Evolutionary conservation across 2,329 filamentous ascomycete genomes (phyloP).

Genomic region (Myriosclerotinia duriaeana): DNA sequence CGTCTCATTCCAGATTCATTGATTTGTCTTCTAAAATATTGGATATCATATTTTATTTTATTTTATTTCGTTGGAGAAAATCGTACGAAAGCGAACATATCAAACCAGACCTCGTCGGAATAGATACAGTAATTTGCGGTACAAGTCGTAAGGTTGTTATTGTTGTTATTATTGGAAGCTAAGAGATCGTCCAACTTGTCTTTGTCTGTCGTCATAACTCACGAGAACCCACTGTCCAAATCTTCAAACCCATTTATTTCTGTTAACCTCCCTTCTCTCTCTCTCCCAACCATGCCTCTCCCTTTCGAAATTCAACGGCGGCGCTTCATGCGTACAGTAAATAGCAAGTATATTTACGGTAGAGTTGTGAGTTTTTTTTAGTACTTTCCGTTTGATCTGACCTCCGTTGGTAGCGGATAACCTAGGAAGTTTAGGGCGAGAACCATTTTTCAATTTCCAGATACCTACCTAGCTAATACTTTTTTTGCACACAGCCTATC

Average conservation of each 20-base stretch:
- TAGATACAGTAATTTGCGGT: no score
- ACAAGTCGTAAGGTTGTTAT: no score
- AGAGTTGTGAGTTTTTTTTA: constrained; percentile 57
- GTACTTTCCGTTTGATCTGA: constrained; percentile 34
- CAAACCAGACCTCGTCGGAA: no score
- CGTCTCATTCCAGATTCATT: neutral
- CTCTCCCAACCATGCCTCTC: constrained; percentile 47
- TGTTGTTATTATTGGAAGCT: neutral
- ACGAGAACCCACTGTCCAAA: constrained; percentile 5
- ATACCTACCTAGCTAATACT: constrained; percentile 17
- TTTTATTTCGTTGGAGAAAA: neutral
- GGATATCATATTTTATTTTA: no score
- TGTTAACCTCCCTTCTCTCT: neutral
- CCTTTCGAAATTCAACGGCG: constrained; percentile 57
- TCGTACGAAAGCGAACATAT: neutral
- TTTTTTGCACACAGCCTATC: constrained; percentile 64
- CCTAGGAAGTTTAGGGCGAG: neutral
- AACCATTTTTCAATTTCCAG: neutral
- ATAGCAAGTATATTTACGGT: constrained; percentile 71
- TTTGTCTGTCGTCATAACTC: constrained; percentile 21
- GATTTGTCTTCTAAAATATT: neutral
- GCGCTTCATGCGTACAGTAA: constrained; percentile 63
- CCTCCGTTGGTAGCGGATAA: neutral
- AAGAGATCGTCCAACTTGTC: constrained; percentile 15
- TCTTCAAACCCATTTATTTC: constrained; percentile 9